phyloP scores from a whole-genome alignment of 2,329 filamentous ascomycete genomes.

The Exophiala oligosperma region DNA sequence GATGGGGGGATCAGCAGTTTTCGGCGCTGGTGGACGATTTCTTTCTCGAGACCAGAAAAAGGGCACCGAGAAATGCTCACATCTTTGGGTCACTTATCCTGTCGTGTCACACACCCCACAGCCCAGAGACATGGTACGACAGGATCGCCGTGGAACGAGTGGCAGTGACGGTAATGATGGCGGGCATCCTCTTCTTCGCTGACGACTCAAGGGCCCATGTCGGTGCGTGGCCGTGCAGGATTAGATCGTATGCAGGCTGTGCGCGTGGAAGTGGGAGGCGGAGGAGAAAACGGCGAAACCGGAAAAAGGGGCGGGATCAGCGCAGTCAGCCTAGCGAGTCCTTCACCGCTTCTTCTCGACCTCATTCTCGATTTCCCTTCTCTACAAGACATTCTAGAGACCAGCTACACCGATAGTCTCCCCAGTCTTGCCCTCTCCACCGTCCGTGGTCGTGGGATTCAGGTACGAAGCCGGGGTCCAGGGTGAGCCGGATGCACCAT shows the following conservation, averaged over 20 bases:
- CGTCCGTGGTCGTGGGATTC: not conserved
- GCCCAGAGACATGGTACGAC: not conserved
- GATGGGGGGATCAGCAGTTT: not conserved
- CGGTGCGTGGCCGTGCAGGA: not conserved
- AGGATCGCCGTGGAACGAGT: not conserved
- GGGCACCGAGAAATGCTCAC: not conserved
- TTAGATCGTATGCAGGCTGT: slow-evolving; percentile 8
- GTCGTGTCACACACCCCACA: not conserved
- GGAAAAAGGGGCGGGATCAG: not conserved
- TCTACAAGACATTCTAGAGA: not conserved
- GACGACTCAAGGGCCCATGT: not conserved
- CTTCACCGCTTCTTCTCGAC: slow-evolving; percentile 24
- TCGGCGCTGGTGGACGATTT: too few species aligned
- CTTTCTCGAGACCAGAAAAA: too few species aligned
- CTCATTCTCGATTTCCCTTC: slow-evolving; percentile 4
- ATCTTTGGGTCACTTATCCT: not conserved
- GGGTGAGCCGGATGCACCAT: not conserved
- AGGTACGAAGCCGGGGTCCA: not conserved
- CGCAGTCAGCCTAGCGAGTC: slow-evolving; percentile 11
- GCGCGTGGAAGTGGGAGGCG: slow-evolving; percentile 14
- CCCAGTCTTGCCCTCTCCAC: not conserved
- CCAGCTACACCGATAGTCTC: slow-evolving; percentile 3
- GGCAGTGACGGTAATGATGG: not conserved
- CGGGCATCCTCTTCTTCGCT: too few species aligned
- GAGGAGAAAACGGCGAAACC: not conserved